These are phyloP conservation scores for Exobasidium rhododendri DNA, from an alignment of 1,284 basidiomycete species.

Conservation along the genomic window DNA sequence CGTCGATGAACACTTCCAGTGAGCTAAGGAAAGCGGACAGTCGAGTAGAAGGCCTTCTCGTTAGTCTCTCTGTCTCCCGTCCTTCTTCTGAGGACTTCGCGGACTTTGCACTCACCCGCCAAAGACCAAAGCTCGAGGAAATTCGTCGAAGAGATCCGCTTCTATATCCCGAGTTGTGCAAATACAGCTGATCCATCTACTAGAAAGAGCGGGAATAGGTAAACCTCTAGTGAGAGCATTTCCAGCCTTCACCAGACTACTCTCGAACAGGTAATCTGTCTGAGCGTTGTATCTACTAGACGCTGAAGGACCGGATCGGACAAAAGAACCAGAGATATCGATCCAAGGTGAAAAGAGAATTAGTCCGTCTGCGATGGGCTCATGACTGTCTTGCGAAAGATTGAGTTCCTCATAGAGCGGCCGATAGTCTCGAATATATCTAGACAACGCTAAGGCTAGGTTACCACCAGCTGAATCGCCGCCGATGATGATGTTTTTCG, in stretches of 20 bases:
- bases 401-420: conserved; percentile 11
- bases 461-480: conserved; percentile 69
- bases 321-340: conserved; percentile 5
- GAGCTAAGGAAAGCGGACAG: not conserved
- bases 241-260: not conserved
- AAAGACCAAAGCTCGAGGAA: conserved; percentile 1
- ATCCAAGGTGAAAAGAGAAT: conserved; percentile 13
- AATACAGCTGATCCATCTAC: not conserved
- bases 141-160: not conserved
- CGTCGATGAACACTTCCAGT: conserved; percentile 9
- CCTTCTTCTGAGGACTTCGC: not conserved
- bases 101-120: not conserved
- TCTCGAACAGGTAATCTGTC: not conserved
- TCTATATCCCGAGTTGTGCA: not conserved
- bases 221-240: not conserved
- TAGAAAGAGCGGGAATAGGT: not conserved
- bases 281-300: not conserved
- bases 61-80: too few species aligned
- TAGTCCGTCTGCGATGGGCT: conserved; percentile 1
- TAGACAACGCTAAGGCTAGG: conserved; percentile 7
- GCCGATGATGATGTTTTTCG: conserved; percentile 63
- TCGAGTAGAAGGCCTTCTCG: too few species aligned
- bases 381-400: not conserved
- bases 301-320: not conserved
- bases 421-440: conserved; percentile 11